A percentile compares a stretch with the other conserved stretches of the same genome.
phyloP scores from a whole-genome alignment of 2,329 filamentous ascomycete species.

The Trichoderma sp. region DNA sequence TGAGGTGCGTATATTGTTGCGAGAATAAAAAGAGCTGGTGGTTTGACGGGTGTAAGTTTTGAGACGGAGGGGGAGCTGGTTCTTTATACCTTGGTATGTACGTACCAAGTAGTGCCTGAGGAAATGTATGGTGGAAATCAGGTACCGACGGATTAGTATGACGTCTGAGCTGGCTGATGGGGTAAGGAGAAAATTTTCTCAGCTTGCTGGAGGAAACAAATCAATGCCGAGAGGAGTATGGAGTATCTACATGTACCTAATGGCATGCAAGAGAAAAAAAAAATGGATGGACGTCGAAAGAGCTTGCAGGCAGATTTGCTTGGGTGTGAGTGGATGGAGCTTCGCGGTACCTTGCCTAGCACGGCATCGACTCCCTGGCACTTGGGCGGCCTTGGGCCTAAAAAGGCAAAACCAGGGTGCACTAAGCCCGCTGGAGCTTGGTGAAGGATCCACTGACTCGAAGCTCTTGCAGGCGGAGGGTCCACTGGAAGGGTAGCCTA shows the following conservation, averaged over 20 bases:
- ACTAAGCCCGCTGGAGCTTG: slow-evolving; percentile 11
- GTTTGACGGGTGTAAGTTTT: not conserved
- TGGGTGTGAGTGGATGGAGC: slow-evolving; percentile 5
- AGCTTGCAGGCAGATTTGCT: slow-evolving; percentile 9
- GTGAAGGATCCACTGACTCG: slow-evolving; percentile 8
- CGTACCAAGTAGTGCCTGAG: not conserved
- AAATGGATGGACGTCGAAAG: not conserved
- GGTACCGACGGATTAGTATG: not conserved
- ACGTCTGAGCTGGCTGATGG: not conserved
- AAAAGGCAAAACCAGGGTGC: slow-evolving; percentile 12
- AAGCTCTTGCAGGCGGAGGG: slow-evolving; percentile 10
- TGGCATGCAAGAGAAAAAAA: not conserved
- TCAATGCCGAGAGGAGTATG: not conserved
- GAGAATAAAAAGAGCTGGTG: not conserved
- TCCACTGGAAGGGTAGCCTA: slow-evolving; percentile 1
- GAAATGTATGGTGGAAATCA: not conserved
- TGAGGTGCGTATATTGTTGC: slow-evolving; percentile 10
- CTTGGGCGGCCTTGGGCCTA: not conserved
- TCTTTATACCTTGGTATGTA: slow-evolving; percentile 5
- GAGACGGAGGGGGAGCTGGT: not conserved
- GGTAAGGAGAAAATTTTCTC: slow-evolving; percentile 13
- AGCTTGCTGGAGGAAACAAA: not conserved
- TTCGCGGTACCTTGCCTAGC: slow-evolving; percentile 14
- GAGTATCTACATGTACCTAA: not conserved
- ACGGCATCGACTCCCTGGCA: not conserved